Base-by-base conservation (phyloP, 2,329 filamentous ascomycete species). In the Pseudofabraea citricarpa region DNA sequence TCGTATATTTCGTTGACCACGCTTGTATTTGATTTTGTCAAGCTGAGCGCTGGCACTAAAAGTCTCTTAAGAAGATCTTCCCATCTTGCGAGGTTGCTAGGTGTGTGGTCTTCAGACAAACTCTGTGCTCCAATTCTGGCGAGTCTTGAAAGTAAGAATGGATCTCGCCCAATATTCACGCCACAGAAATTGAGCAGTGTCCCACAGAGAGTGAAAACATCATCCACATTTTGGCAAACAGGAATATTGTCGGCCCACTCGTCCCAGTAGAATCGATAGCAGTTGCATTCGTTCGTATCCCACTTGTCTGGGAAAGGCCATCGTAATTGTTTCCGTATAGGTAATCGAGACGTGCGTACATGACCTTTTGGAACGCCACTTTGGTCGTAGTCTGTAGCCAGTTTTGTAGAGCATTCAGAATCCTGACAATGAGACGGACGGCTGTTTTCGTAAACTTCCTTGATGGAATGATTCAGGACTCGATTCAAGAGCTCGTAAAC, bases 201-300 rank as follows among this genome's bases (percentile, higher is more conserved):
- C 45, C 81, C 79, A 63, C 90, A 94, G 1, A 96, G 77, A 2
- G 84, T 82, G 63, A 97, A 93, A 12, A 98, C 76, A 59, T 98
- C 93, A 49, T 96, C 89, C 5, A 95, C 81, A 2, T 74, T 86
- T 61, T 95, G 90, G 59, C 93, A 98, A 16, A 95, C 70, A 1
- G 93, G 94, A 36, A 98, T 75, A 51, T 93, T 95, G 64, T 97
- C 91, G 2, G 83, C 76, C 93, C 93, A 98, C 55, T 97, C 93
- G 46, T 95, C 90, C 83, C 93, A 96, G 64, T 98, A 98, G 61
- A 94, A 97, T 24, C 86, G 81, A 62, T 96, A 97, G 10, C 72
- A 79, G n/a, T 77, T 75, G 16, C 83, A 83, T 53, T 90, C 87
- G 43, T 82, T 83, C 20, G 80, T 81, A 57, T 93, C 87, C 50